A percentile compares a stretch with the other conserved stretches of the same genome.
Conservation (phyloP, 2,329 filamentous ascomycete genomes). For the Fusarium devonianum region DNA sequence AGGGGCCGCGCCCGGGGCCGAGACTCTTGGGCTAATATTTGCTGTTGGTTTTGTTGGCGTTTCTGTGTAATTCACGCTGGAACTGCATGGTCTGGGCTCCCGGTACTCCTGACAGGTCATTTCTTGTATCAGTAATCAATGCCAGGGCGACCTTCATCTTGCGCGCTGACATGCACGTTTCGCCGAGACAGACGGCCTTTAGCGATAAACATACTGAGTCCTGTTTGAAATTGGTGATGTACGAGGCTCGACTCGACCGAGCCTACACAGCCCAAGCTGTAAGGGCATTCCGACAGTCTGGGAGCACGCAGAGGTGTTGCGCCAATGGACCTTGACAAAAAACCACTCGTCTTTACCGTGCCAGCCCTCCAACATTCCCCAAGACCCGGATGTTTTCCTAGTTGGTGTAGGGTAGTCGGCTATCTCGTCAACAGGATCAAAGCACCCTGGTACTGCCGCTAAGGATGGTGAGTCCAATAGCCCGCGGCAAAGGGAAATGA, state of each 20-base stretch:
- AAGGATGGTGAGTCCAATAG: too few species aligned
- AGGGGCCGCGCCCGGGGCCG: not conserved
- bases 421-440: too few species aligned
- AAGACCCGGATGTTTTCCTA: too few species aligned
- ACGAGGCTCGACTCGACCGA: constrained; percentile 11
- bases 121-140: constrained; percentile 28
- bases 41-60: constrained; percentile 4
- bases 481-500: too few species aligned
- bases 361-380: constrained; percentile 4
- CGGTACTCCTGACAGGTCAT: constrained; percentile 27
- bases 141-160: constrained; percentile 11
- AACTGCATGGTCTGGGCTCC: constrained; percentile 19
- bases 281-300: constrained; percentile 22
- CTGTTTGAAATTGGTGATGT: too few species aligned
- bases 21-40: constrained; percentile 15
- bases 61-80: constrained; percentile 9
- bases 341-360: constrained; percentile 2
- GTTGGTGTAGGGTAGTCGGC: constrained; percentile 5
- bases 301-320: too few species aligned
- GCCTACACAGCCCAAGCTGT: constrained; percentile 12
- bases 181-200: constrained; percentile 5
- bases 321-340: too few species aligned
- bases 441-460: too few species aligned
- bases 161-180: constrained; percentile 9
- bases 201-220: too few species aligned